A percentile compares a stretch with the other conserved stretches of the same genome.
Conservation (phyloP, 192 early-diverging fungal genomes). For the Phlyctochytrium arcticum region DNA sequence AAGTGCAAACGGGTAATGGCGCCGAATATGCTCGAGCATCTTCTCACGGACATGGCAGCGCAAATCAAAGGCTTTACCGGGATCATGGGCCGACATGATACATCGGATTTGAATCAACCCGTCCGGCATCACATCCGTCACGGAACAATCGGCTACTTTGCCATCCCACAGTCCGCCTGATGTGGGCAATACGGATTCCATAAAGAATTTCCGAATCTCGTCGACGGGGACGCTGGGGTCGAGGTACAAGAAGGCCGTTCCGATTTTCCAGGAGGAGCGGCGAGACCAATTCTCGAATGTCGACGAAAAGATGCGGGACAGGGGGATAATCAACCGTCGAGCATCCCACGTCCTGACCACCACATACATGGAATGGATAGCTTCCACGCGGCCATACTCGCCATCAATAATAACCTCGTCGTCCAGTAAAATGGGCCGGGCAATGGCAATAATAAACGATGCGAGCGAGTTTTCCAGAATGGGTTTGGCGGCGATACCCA, state of each 20-base stretch:
- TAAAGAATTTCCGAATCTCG: slow-evolving; percentile 14
- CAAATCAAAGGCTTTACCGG: slow-evolving; percentile 11
- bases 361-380: slow-evolving; percentile 19
- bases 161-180: slow-evolving; percentile 29
- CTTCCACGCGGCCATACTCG: slow-evolving; percentile 29
- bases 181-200: slow-evolving; percentile 14
- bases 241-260: slow-evolving; percentile 15
- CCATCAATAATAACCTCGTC: slow-evolving; percentile 30
- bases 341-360: slow-evolving; percentile 27
- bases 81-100: slow-evolving; percentile 10
- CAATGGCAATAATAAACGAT: slow-evolving; percentile 21
- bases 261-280: slow-evolving; percentile 30
- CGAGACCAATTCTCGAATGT: slow-evolving; percentile 30
- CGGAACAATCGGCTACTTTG: slow-evolving; percentile 20
- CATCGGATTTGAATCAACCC: slow-evolving; percentile 13
- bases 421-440: slow-evolving; percentile 20
- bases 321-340: slow-evolving; percentile 23
- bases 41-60: slow-evolving; percentile 25
- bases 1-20: slow-evolving; percentile 14
- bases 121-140: slow-evolving; percentile 22
- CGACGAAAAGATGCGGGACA: slow-evolving; percentile 19
- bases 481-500: slow-evolving; percentile 23
- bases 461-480: slow-evolving; percentile 23
- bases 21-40: neutral
- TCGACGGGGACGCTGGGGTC: slow-evolving; percentile 12